A percentile compares a stretch with the other conserved stretches of the same genome.
Evolutionary conservation across 2,329 filamentous ascomycete species (phyloP).

Genomic region (Penicillium sclerotigenum): DNA sequence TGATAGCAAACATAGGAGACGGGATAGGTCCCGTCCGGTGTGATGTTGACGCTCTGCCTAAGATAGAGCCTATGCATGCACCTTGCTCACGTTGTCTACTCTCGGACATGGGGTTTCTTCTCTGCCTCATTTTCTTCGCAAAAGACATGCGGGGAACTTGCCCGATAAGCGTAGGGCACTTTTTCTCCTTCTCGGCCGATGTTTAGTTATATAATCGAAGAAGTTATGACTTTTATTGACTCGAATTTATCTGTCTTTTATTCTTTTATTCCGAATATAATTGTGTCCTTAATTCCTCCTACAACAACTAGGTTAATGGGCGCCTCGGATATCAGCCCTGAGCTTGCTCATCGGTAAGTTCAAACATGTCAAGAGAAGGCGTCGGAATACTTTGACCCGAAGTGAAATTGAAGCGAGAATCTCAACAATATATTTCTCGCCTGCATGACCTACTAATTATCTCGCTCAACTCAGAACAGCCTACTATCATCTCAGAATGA

Average conservation of each 20-base stretch:
- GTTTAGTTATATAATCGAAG: slow-evolving; percentile 4
- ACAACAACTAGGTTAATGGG: not conserved
- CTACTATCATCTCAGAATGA: slow-evolving; percentile 18
- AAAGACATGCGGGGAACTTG: no score
- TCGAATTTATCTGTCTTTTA: not conserved
- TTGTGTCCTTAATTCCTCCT: not conserved
- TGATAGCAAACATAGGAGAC: not conserved
- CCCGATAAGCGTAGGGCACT: slow-evolving; percentile 13
- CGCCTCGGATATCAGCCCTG: slow-evolving; percentile 1
- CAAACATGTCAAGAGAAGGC: slow-evolving; percentile 5
- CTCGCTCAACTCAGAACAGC: not conserved
- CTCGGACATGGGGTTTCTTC: no score
- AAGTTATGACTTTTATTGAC: slow-evolving; percentile 6
- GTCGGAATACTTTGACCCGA: slow-evolving; percentile 3
- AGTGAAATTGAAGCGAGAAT: not conserved
- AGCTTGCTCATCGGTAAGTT: slow-evolving; percentile 15
- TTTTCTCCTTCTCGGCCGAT: slow-evolving; percentile 15
- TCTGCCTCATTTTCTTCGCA: no score
- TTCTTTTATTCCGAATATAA: not conserved
- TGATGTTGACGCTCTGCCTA: no score
- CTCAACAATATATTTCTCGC: not conserved
- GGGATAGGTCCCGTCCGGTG: no score
- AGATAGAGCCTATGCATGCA: no score
- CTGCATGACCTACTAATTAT: not conserved
- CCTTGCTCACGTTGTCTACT: no score